phyloP scores from a whole-genome alignment of 768 basidiomycete genomes.

The Kwoniella newhampshirensis region DNA sequence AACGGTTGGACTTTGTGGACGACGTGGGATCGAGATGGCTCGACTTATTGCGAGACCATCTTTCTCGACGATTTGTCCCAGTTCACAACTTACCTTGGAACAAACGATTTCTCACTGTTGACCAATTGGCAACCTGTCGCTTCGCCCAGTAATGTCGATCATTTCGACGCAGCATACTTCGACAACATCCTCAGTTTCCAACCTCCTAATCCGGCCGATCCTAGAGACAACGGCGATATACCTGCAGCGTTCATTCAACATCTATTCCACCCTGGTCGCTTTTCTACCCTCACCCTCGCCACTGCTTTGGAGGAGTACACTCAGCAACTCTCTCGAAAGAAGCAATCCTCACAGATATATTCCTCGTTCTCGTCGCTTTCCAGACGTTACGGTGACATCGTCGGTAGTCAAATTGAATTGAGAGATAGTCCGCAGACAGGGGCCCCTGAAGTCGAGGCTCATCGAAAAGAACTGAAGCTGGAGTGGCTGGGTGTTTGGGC shows the following conservation, averaged over 20 bases:
- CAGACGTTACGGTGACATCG: slow-evolving; percentile 76
- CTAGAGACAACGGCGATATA: slow-evolving; percentile 56
- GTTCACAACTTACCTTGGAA: slow-evolving; percentile 61
- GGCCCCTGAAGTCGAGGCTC: slow-evolving; percentile 70
- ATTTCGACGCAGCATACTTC: slow-evolving; percentile 65
- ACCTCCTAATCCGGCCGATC: slow-evolving; percentile 51
- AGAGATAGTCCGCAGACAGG: slow-evolving; percentile 75
- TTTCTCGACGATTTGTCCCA: slow-evolving; percentile 56
- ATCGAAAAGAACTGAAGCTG: slow-evolving; percentile 78
- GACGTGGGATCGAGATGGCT: slow-evolving; percentile 44
- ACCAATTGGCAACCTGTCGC: slow-evolving; percentile 42
- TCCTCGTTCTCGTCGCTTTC: slow-evolving; percentile 63
- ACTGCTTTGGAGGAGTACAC: slow-evolving; percentile 82
- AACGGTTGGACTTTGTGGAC: slow-evolving; percentile 41
- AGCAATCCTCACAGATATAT: slow-evolving; percentile 59
- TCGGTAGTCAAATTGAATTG: slow-evolving; percentile 79
- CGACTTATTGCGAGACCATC: slow-evolving; percentile 23
- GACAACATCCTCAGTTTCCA: slow-evolving; percentile 69
- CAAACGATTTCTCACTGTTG: slow-evolving; percentile 17
- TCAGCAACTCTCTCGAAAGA: slow-evolving; percentile 58
- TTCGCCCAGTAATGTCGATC: slow-evolving; percentile 17
- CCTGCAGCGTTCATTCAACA: slow-evolving; percentile 76
- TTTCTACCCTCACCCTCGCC: slow-evolving; percentile 76
- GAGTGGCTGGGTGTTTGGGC: slow-evolving; percentile 97
- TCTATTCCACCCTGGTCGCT: slow-evolving; percentile 81